Percentiles rank a stretch among this genome's conserved stretches.
Evolutionary conservation across 441 rosid species (phyloP).

Genomic region (Kokia cookei): DNA sequence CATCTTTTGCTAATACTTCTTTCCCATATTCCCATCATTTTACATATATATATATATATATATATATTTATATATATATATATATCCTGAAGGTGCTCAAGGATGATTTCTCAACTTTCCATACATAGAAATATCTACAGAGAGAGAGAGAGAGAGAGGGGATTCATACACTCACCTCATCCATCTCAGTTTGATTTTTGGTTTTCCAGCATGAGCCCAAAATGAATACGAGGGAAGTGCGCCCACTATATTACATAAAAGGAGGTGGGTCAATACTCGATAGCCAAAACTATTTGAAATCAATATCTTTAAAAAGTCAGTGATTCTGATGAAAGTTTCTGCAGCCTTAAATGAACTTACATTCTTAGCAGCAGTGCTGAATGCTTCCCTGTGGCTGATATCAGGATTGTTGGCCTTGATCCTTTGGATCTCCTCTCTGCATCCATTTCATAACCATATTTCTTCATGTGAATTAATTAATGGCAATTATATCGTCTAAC

Average conservation of each 20-base stretch:
- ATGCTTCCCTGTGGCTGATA: slow-evolving; percentile 96
- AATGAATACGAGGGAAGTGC: slow-evolving; percentile 91
- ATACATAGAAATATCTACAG: too few species aligned
- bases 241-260: slow-evolving; percentile 57
- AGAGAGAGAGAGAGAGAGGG: too few species aligned
- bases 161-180: slow-evolving; percentile 36
- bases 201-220: slow-evolving; percentile 79
- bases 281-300: not conserved
- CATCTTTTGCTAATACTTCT: not conserved
- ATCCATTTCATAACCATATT: not conserved
- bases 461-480: not conserved
- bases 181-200: slow-evolving; percentile 58
- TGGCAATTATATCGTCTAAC: too few species aligned
- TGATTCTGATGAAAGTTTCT: not conserved
- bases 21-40: not conserved
- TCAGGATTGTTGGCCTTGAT: slow-evolving; percentile 90
- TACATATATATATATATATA: not conserved
- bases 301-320: not conserved
- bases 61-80: too few species aligned
- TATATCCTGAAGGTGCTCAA: too few species aligned
- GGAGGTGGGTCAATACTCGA: not conserved
- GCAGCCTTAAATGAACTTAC: slow-evolving; percentile 34
- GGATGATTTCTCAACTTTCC: not conserved
- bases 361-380: slow-evolving; percentile 97
- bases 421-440: slow-evolving; percentile 97